Evolutionary conservation across 495 filamentous ascomycete genomes (phyloP).

Genomic region (Alectoria sarmentosa): DNA sequence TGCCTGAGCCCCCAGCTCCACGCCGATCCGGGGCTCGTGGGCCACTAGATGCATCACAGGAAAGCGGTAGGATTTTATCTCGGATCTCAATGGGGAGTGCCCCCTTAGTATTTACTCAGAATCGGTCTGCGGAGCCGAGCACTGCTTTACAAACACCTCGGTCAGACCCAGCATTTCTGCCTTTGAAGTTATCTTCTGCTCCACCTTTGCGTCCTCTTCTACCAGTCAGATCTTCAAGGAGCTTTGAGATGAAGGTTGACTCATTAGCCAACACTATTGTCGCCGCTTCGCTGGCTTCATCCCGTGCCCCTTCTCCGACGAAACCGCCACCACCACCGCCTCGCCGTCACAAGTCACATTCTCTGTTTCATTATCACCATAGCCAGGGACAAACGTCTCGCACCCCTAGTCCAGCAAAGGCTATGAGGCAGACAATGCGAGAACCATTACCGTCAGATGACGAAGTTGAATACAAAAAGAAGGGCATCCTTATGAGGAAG

Average conservation of each 20-base stretch:
- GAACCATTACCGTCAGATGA: constrained; percentile 51
- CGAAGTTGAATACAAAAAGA: constrained; percentile 44
- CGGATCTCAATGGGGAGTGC: neutral
- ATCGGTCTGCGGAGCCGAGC: neutral
- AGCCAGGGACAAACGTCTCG: constrained; percentile 35
- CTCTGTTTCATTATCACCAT: constrained; percentile 35
- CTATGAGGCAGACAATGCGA: constrained; percentile 70
- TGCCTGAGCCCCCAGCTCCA: constrained; percentile 18
- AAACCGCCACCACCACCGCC: constrained; percentile 36
- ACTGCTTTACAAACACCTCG: neutral
- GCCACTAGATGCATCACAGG: neutral
- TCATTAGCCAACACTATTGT: constrained; percentile 69
- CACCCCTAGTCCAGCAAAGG: constrained; percentile 49
- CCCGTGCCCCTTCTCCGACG: constrained; percentile 51
- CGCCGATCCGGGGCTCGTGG: constrained; percentile 8
- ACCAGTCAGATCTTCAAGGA: neutral
- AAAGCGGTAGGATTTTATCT: neutral
- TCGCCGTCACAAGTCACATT: constrained; percentile 42
- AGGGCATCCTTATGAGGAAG: constrained; percentile 46
- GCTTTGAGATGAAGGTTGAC: constrained; percentile 31
- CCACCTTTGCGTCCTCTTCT: constrained; percentile 6
- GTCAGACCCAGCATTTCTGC: neutral
- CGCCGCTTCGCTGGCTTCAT: constrained; percentile 75
- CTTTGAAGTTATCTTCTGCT: neutral
- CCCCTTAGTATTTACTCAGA: neutral